Conservation (phyloP, 169 alveolate species). For the Plasmodium cynomolgi region DNA sequence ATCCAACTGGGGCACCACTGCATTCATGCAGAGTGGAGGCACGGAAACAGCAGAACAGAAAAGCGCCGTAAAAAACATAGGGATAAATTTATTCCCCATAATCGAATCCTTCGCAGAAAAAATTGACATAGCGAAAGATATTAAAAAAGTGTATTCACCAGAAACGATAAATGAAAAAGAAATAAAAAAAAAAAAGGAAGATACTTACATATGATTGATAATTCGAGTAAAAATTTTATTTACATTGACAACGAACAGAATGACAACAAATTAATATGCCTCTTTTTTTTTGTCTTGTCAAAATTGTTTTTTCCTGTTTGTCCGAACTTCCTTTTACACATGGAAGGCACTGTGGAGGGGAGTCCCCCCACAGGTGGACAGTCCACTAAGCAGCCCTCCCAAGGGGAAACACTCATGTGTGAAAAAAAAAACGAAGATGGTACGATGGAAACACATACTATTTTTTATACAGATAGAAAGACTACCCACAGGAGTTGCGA, state of each 20-base stretch:
- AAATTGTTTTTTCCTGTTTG: slow-evolving; percentile 52
- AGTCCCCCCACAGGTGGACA: background rate
- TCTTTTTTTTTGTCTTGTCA: slow-evolving; percentile 51
- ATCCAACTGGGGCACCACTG: background rate
- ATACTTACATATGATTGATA: slow-evolving; percentile 48
- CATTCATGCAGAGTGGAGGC: background rate
- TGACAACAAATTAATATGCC: slow-evolving; percentile 64
- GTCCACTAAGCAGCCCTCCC: background rate
- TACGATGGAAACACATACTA: background rate
- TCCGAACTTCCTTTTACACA: background rate
- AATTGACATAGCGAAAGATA: slow-evolving; percentile 51
- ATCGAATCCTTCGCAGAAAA: slow-evolving; percentile 64
- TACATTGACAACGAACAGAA: slow-evolving; percentile 53
- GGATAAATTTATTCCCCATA: slow-evolving; percentile 29
- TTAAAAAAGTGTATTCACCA: slow-evolving; percentile 52
- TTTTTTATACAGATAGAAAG: background rate
- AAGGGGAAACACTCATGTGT: background rate
- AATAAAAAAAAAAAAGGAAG: slow-evolving; percentile 44
- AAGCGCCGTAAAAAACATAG: background rate
- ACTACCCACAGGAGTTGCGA: background rate
- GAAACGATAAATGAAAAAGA: slow-evolving; percentile 66
- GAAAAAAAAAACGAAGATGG: background rate
- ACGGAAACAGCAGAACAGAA: background rate
- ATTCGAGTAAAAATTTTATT: slow-evolving; percentile 53
- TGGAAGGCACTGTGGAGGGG: background rate